Evolutionary conservation across 2,329 filamentous ascomycete genomes (phyloP).

Genomic region (Cucurbitaria berberidis): DNA sequence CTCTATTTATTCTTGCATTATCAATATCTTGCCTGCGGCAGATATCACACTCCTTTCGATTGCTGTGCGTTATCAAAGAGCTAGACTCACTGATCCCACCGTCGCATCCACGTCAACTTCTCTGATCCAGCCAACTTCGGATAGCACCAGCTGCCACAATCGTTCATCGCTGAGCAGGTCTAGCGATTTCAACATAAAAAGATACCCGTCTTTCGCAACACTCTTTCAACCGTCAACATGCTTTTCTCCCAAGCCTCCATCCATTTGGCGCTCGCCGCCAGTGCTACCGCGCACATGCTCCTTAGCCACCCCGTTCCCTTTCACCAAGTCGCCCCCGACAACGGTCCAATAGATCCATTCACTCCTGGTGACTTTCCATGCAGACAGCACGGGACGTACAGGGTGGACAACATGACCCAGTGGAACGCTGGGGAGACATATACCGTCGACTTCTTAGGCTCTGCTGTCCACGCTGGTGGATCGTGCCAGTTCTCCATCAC

Average conservation of each 20-base stretch:
- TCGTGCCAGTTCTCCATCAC: conserved; percentile 91
- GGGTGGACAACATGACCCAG: conserved; percentile 65
- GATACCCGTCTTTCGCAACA: conserved; percentile 22
- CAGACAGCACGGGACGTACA: conserved; percentile 65
- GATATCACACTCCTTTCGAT: conserved; percentile 41
- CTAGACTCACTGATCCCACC: conserved; percentile 26
- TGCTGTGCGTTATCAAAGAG: conserved; percentile 28
- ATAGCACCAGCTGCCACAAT: conserved; percentile 22
- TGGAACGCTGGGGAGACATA: conserved; percentile 59
- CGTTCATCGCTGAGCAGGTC: conserved; percentile 47
- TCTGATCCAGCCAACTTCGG: conserved; percentile 9
- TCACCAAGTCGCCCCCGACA: conserved; percentile 52
- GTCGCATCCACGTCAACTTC: conserved; percentile 4
- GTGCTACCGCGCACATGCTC: conserved; percentile 75
- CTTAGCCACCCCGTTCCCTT: conserved; percentile 74
- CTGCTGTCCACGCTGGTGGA: conserved; percentile 85
- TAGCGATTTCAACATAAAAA: conserved; percentile 41
- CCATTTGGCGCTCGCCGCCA: conserved; percentile 61
- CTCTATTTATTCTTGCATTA: conserved; percentile 27
- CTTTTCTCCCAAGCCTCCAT: conserved; percentile 59
- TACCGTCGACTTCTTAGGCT: conserved; percentile 33
- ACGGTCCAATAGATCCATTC: conserved; percentile 75
- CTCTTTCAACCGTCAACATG: conserved; percentile 47
- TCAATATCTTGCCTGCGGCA: conserved; percentile 46
- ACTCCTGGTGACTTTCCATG: conserved; percentile 75